A percentile compares a stretch with the other conserved stretches of the same genome.
phyloP scores from a whole-genome alignment of 1,139 yeast genomes.

The Suhomyces bribrorum region DNA sequence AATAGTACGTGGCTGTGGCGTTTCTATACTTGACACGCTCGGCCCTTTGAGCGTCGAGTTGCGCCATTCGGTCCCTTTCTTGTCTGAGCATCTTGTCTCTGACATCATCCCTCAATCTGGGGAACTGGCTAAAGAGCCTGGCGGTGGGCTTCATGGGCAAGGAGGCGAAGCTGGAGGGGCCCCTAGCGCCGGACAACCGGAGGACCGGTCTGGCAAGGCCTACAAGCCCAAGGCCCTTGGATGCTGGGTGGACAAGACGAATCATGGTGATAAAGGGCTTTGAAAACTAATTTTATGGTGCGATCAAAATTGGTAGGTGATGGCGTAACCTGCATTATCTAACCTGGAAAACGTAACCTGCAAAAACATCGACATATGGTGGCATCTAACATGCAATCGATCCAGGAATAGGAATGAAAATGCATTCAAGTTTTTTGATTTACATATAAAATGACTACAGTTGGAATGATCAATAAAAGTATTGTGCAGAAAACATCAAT shows the following conservation, averaged over 20 bases:
- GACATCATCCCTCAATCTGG: not conserved
- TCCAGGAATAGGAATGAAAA: too few species aligned
- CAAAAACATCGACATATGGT: too few species aligned
- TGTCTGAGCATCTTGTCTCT: not conserved
- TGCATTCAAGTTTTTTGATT: too few species aligned
- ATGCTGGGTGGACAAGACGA: not conserved
- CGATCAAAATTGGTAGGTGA: too few species aligned
- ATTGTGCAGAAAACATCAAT: too few species aligned
- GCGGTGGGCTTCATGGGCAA: not conserved
- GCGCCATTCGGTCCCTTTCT: constrained; percentile 15
- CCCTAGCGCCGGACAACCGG: not conserved
- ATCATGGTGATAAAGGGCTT: not conserved
- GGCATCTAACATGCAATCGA: too few species aligned
- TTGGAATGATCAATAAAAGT: too few species aligned
- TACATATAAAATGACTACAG: too few species aligned
- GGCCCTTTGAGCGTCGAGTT: constrained; percentile 25
- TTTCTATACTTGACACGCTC: constrained; percentile 35
- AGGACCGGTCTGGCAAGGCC: not conserved
- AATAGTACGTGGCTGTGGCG: constrained; percentile 66
- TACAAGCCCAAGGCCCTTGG: constrained; percentile 1
- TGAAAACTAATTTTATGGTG: not conserved
- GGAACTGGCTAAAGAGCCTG: not conserved
- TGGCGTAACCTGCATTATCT: too few species aligned
- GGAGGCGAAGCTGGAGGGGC: not conserved
- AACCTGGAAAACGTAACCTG: too few species aligned